Evolutionary conservation across 2,329 filamentous ascomycete genomes (phyloP), one percentile per base, ranked within the genome.

Genomic region (Colletotrichum spaethianum): DNA sequence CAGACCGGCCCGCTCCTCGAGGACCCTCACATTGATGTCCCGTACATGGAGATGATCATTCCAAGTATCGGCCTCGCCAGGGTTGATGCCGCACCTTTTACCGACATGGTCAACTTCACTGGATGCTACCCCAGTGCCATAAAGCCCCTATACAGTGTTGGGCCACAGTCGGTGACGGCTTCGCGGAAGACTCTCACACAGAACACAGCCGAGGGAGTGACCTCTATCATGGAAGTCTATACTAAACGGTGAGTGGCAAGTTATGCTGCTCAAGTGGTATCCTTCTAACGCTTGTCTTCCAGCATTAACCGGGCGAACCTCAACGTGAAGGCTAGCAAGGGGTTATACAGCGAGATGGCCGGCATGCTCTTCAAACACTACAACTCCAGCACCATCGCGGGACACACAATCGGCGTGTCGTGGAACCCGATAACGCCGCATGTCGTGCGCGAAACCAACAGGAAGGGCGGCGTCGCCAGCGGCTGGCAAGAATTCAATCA

Each of bases 1-100:
- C 75, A 75, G 40, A 46, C 76, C 18, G 67, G 73, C 31, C 75
- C 76, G 36, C 77, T 77, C 66, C 74, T 76, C 26, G 57, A 71
- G 4, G 68, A 75, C 48, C 42, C 70, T n/a, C 67, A 67, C 8
- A 60, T 70, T 9, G 61, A 67, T 12, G 72, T 70, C 26, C 67
- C 14, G 18, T 33, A 33, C 28, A 55, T 55, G 52, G 52, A 75
- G 70, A 69, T 75, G 40, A 40, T 74, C 14, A 63, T 74, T 14
- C 70, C 65, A 66, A 52, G 70, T 26, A 74, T 75, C 50, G 70
- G 26, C 57, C 57, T 31, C 26, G 26, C 57, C 3, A 44, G 16
- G 6, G 18, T 61, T 46, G 23, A 48, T 23, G 23, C 31, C 52
- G n/a, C 3, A 3, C 16, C 52, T 8, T 55, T 55, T 33, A 55